Percentiles rank a stretch among this genome's conserved stretches.
phyloP scores from a whole-genome alignment of 2,329 filamentous ascomycete genomes.

The Orbilia blumenaviensis region DNA sequence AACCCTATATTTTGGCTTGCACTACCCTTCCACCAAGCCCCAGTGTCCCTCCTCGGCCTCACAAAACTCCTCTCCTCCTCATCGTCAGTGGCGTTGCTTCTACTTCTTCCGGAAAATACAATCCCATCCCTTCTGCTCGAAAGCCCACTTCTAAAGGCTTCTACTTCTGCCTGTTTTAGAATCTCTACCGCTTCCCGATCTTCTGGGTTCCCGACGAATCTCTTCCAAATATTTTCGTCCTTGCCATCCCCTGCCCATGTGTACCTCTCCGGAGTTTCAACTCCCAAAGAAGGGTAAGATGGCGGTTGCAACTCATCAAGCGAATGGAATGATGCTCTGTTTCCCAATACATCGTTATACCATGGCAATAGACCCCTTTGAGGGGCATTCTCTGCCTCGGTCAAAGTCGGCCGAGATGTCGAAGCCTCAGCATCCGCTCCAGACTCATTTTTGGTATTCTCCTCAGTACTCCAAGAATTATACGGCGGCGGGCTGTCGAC shows the following conservation, averaged over 20 bases:
- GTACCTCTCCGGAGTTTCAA: slow-evolving; percentile 33
- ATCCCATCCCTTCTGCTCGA: not conserved
- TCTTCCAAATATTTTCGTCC: slow-evolving; percentile 43
- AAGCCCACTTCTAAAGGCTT: slow-evolving; percentile 12
- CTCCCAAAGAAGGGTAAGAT: slow-evolving; percentile 39
- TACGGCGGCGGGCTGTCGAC: slow-evolving; percentile 46
- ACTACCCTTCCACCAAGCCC: slow-evolving; percentile 35
- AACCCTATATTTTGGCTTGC: not conserved
- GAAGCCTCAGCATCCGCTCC: slow-evolving; percentile 7
- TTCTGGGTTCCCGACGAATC: slow-evolving; percentile 30
- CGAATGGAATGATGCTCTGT: slow-evolving; percentile 32
- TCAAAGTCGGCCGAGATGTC: not conserved
- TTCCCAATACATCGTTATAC: slow-evolving; percentile 39
- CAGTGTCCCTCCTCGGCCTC: slow-evolving; percentile 41
- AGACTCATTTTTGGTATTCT: not conserved
- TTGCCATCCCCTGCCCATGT: slow-evolving; percentile 50
- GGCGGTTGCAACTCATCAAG: slow-evolving; percentile 47
- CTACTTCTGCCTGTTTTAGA: slow-evolving; percentile 37
- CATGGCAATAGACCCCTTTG: slow-evolving; percentile 29
- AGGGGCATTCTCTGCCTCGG: not conserved
- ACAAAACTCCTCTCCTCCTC: slow-evolving; percentile 13
- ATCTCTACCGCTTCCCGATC: slow-evolving; percentile 32
- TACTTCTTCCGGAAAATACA: slow-evolving; percentile 7
- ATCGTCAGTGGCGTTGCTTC: not conserved
- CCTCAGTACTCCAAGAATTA: slow-evolving; percentile 37